Conservation (phyloP, 352 stramenopile species). For the Thraustotheca clavata region DNA sequence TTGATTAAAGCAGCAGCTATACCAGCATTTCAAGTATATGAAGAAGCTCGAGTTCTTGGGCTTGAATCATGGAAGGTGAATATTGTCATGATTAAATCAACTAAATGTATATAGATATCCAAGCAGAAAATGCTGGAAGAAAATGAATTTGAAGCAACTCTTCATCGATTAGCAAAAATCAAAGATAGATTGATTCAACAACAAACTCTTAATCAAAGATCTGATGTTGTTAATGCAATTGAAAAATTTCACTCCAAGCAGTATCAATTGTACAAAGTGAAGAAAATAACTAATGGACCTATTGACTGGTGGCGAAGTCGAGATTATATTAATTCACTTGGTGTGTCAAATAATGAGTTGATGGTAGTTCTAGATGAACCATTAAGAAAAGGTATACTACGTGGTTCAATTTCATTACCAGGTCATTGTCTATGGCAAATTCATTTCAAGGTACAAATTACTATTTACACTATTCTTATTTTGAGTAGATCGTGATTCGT, state of each 20-base stretch:
- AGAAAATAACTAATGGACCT: slow-evolving; percentile 31
- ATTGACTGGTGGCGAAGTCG: slow-evolving; percentile 57
- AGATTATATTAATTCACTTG: slow-evolving; percentile 31
- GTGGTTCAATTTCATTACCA: not conserved
- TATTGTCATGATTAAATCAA: not conserved
- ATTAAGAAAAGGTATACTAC: not conserved
- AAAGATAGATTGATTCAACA: slow-evolving; percentile 47
- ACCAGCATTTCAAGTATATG: slow-evolving; percentile 50
- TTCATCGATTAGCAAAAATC: slow-evolving; percentile 41
- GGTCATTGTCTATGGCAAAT: slow-evolving; percentile 15
- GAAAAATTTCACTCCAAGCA: slow-evolving; percentile 49
- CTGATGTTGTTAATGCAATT: slow-evolving; percentile 36
- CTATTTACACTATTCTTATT: not conserved
- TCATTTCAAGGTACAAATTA: not conserved
- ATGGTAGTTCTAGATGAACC: slow-evolving; percentile 8
- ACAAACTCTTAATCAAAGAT: slow-evolving; percentile 33
- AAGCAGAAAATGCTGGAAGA: slow-evolving; percentile 39
- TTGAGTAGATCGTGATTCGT: not conserved
- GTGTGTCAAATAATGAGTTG: slow-evolving; percentile 25
- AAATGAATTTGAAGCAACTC: slow-evolving; percentile 46
- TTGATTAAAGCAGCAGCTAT: slow-evolving; percentile 40
- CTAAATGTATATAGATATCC: slow-evolving; percentile 21
- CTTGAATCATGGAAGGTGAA: slow-evolving; percentile 50
- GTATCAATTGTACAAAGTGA: slow-evolving; percentile 36
- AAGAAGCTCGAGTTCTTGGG: slow-evolving; percentile 35